Evolutionary conservation across 2,329 filamentous ascomycete species (phyloP).

Genomic region (Pestalotiopsis sp.): DNA sequence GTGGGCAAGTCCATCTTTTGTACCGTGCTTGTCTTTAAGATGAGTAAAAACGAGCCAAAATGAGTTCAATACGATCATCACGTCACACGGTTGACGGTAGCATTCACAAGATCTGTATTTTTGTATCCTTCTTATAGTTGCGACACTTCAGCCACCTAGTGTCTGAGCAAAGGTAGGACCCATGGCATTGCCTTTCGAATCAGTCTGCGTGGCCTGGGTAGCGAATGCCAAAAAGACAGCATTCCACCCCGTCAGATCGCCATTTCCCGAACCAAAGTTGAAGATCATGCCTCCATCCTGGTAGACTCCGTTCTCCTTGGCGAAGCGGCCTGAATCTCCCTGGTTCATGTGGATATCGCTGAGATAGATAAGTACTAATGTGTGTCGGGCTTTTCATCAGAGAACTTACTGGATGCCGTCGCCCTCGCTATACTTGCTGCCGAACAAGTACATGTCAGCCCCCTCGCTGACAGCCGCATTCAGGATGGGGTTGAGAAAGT

Average conservation of each 20-base stretch:
- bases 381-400: not conserved
- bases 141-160: constrained; percentile 3
- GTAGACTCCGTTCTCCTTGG: constrained; percentile 33
- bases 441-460: constrained; percentile 38
- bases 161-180: constrained; percentile 20
- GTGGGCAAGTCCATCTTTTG: too few species aligned
- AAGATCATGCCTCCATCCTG: constrained; percentile 38
- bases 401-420: constrained; percentile 30
- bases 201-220: constrained; percentile 34
- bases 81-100: not conserved
- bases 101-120: not conserved
- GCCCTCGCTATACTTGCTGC: constrained; percentile 31
- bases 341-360: constrained; percentile 39
- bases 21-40: too few species aligned
- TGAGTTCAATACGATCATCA: too few species aligned
- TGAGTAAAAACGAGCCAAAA: too few species aligned
- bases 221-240: constrained; percentile 41
- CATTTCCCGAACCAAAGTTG: constrained; percentile 31
- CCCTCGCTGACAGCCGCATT: constrained; percentile 33
- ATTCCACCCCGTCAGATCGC: constrained; percentile 30
- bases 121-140: not conserved
- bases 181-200: constrained; percentile 24
- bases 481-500: constrained; percentile 35
- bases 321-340: constrained; percentile 19
- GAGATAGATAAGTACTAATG: not conserved